Evolutionary conservation across 768 basidiomycete species (phyloP).

Genomic region (Trametes maxima): DNA sequence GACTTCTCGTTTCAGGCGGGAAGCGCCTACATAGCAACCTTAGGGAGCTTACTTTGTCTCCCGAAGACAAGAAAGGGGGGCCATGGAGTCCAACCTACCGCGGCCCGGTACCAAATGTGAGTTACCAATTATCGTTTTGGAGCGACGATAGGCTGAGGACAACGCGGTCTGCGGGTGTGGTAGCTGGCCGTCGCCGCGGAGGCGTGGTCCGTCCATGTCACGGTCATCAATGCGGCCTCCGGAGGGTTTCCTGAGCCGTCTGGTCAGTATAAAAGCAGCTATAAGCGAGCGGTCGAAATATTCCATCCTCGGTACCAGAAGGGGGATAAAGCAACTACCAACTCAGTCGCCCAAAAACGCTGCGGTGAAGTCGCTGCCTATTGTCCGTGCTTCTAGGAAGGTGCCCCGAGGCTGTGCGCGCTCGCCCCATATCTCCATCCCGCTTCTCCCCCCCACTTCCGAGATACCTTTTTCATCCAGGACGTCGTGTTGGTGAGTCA

Average conservation of each 20-base stretch:
- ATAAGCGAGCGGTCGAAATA: neutral
- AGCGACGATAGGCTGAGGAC: no score
- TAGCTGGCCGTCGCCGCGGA: neutral
- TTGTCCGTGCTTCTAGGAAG: constrained; percentile 11
- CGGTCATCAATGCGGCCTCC: neutral
- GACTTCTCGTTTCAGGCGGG: no score
- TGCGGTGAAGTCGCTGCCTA: neutral
- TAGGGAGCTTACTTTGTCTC: neutral
- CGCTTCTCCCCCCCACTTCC: neutral
- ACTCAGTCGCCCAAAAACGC: neutral
- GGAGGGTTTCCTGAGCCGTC: neutral
- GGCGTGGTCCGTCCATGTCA: neutral
- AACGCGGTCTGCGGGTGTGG: no score
- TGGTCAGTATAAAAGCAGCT: constrained; percentile 5
- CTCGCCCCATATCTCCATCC: neutral
- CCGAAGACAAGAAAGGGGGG: neutral
- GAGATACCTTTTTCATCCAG: neutral
- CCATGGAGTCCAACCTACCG: neutral
- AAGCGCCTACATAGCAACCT: no score
- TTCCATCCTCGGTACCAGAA: neutral
- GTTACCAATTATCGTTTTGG: no score
- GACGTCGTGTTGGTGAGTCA: neutral
- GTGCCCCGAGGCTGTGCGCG: constrained; percentile 4
- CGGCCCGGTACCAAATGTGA: no score
- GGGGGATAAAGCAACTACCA: neutral